phyloP scores from a whole-genome alignment of 2,329 filamentous ascomycete genomes.

The Bimuria novae-zelandiae region DNA sequence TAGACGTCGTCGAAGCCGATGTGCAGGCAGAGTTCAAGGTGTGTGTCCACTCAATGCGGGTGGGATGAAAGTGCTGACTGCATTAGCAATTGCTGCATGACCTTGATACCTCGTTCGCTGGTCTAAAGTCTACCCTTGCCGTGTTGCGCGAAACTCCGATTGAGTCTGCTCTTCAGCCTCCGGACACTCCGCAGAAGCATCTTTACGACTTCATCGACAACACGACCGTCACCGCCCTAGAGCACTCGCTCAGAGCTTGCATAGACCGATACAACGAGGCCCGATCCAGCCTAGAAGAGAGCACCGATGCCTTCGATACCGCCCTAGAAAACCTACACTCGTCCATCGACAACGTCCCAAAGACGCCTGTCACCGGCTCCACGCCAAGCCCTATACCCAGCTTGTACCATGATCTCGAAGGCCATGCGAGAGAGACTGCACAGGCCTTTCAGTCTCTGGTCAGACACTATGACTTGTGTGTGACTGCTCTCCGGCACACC shows the following conservation, averaged over 20 bases:
- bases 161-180: slow-evolving; percentile 65
- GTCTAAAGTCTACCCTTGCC: slow-evolving; percentile 69
- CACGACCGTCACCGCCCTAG: slow-evolving; percentile 67
- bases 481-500: slow-evolving; percentile 87
- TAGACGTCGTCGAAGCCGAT: slow-evolving; percentile 49
- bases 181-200: slow-evolving; percentile 56
- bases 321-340: slow-evolving; percentile 59
- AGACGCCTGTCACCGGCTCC: slow-evolving; percentile 34
- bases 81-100: slow-evolving; percentile 60
- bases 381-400: slow-evolving; percentile 49
- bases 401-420: slow-evolving; percentile 63
- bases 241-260: slow-evolving; percentile 69
- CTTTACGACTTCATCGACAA: slow-evolving; percentile 80
- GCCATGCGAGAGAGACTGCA: slow-evolving; percentile 81
- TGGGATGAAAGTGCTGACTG: slow-evolving; percentile 9
- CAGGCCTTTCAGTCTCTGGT: slow-evolving; percentile 78
- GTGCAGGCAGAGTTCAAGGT: slow-evolving; percentile 52
- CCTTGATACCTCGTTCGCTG: slow-evolving; percentile 69
- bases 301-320: slow-evolving; percentile 70
- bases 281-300: slow-evolving; percentile 61
- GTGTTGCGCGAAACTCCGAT: slow-evolving; percentile 68
- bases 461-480: slow-evolving; percentile 89
- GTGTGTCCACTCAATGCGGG: background rate
- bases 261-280: slow-evolving; percentile 73
- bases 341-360: slow-evolving; percentile 40